Evolutionary conservation across 108 stramenopile species (phyloP).

Genomic region (Cylindrotheca fusiformis): DNA sequence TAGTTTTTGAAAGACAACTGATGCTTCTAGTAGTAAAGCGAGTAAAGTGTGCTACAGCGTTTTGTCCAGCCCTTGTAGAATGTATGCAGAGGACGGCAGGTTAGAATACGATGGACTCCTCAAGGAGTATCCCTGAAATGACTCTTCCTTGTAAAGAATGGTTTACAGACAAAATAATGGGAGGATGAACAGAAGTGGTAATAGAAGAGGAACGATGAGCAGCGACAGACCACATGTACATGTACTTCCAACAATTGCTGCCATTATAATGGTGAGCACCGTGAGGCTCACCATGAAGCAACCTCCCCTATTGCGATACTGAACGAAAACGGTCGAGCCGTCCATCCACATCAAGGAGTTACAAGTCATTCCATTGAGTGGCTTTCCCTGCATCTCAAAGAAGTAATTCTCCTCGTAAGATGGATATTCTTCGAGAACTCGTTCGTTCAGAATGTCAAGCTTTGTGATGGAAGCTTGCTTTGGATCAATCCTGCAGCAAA

Average conservation of each 20-base stretch:
- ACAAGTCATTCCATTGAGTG: background rate
- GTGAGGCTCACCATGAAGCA: constrained; percentile 51
- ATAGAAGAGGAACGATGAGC: constrained; percentile 39
- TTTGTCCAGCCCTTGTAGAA: too few relatives aligned
- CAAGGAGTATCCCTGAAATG: too few relatives aligned
- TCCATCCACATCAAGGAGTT: constrained; percentile 6
- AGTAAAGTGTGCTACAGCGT: too few relatives aligned
- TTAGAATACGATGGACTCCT: too few relatives aligned
- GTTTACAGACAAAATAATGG: constrained; percentile 54
- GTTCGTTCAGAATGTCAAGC: constrained; percentile 3
- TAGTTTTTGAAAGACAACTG: too few relatives aligned
- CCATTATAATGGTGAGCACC: constrained; percentile 37
- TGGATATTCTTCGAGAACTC: constrained; percentile 12
- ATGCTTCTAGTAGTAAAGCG: too few relatives aligned
- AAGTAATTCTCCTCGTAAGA: constrained; percentile 1
- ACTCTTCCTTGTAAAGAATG: too few relatives aligned
- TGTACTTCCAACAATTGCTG: constrained; percentile 18
- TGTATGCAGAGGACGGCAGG: too few relatives aligned
- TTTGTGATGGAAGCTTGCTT: background rate
- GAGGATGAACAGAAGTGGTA: constrained; percentile 53
- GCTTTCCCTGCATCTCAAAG: constrained; percentile 8
- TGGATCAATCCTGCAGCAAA: constrained; percentile 10
- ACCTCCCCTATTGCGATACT: constrained; percentile 37
- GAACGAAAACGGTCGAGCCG: constrained; percentile 28
- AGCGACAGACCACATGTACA: constrained; percentile 48